Conservation (phyloP, 139 green algal species). For the Closterium sp. region DNA sequence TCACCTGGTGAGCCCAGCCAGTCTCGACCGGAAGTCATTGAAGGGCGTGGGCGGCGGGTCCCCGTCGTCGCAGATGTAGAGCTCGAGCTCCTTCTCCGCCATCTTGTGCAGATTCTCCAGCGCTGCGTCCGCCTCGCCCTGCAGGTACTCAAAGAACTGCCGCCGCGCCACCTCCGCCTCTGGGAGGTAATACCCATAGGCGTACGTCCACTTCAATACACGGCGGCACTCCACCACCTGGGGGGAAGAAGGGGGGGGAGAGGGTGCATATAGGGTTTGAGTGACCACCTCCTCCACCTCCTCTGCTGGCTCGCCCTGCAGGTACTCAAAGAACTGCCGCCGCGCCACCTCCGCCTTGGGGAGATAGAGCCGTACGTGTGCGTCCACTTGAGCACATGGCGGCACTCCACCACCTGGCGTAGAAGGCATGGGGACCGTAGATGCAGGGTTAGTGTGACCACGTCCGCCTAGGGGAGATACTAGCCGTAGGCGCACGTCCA, state of each 20-base stretch:
- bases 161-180: slow-evolving; percentile 33
- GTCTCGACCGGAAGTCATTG: slow-evolving; percentile 55
- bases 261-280: neutral
- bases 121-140: slow-evolving; percentile 52
- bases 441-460: too few species aligned
- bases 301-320: slow-evolving; percentile 53
- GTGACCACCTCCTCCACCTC: slow-evolving; percentile 39
- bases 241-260: neutral
- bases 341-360: slow-evolving; percentile 22
- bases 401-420: slow-evolving; percentile 81
- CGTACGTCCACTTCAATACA: slow-evolving; percentile 98
- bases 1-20: slow-evolving; percentile 54
- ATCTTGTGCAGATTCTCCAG: slow-evolving; percentile 49
- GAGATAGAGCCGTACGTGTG: slow-evolving; percentile 81
- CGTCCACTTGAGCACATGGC: slow-evolving; percentile 94
- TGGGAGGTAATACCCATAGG: slow-evolving; percentile 84
- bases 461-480: slow-evolving; percentile 74
- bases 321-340: slow-evolving; percentile 52
- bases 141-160: slow-evolving; percentile 56
- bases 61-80: slow-evolving; percentile 36
- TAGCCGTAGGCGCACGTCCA: slow-evolving; percentile 97
- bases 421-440: too few species aligned
- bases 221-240: slow-evolving; percentile 88
- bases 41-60: slow-evolving; percentile 10
- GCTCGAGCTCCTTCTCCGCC: slow-evolving; percentile 51